These are phyloP conservation scores for Thielaviopsis ethacetica DNA, from an alignment of 2,329 filamentous ascomycete genomes.

Conservation along the genomic window DNA sequence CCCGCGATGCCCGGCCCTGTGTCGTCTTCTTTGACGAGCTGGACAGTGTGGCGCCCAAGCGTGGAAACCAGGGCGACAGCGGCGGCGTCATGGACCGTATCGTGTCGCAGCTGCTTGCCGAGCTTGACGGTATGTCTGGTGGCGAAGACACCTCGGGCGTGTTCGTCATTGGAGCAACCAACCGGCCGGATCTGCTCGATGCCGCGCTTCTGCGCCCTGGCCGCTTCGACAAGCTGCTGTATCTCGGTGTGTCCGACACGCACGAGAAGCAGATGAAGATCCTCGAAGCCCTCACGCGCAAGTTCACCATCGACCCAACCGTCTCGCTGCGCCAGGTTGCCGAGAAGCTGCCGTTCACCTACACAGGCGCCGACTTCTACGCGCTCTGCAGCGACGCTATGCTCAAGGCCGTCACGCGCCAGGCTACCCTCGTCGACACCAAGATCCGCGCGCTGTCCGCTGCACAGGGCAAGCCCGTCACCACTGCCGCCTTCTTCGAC, in stretches of 20 bases:
- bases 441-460: constrained; percentile 60
- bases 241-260: constrained; percentile 88
- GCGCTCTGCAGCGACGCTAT: constrained; percentile 95
- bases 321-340: constrained; percentile 64
- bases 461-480: constrained; percentile 36
- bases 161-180: constrained; percentile 93
- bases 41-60: constrained; percentile 86
- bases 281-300: constrained; percentile 81
- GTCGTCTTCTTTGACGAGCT: constrained; percentile 90
- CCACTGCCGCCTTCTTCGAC: constrained; percentile 91
- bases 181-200: constrained; percentile 83
- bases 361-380: constrained; percentile 94
- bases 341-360: constrained; percentile 73
- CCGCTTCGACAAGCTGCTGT: constrained; percentile 96
- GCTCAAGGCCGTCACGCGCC: constrained; percentile 93
- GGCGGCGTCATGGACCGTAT: constrained; percentile 98
- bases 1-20: constrained; percentile 70
- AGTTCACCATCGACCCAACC: constrained; percentile 75
- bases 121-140: constrained; percentile 86
- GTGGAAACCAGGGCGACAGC: constrained; percentile 92
- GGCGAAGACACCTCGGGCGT: constrained; percentile 54
- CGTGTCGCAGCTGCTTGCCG: constrained; percentile 83
- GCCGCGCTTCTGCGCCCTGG: constrained; percentile 78
- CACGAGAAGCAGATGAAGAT: constrained; percentile 94
- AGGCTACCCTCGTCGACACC: constrained; percentile 66